Conservation (phyloP, 306 rosid genomes). For the Amphicarpaea edgeworthii region DNA sequence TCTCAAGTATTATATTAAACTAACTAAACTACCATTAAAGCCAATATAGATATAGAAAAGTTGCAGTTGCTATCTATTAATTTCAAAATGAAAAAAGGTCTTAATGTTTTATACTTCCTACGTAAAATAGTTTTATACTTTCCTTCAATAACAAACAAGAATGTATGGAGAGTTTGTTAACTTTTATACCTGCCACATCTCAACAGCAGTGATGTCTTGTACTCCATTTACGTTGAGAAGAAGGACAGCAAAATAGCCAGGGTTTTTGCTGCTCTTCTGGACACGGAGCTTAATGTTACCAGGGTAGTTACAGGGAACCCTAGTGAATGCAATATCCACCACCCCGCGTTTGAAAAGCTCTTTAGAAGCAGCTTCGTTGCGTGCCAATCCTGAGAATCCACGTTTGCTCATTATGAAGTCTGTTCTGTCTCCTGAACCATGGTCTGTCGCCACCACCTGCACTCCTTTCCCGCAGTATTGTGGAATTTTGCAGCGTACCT, state of each 20-base stretch:
- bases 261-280: conserved; percentile 63
- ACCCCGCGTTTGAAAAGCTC: conserved; percentile 39
- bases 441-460: conserved; percentile 48
- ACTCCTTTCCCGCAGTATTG: conserved; percentile 44
- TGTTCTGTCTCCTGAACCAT: conserved; percentile 56
- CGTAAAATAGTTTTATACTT: too few species aligned
- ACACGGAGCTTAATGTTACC: conserved; percentile 53
- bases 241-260: conserved; percentile 63
- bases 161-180: too few species aligned
- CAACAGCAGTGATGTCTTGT: conserved; percentile 60
- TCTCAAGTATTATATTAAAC: too few species aligned
- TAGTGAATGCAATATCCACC: conserved; percentile 46
- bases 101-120: too few species aligned
- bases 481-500: conserved; percentile 51
- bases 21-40: too few species aligned
- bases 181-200: conserved; percentile 53
- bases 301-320: conserved; percentile 55
- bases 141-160: too few species aligned
- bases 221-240: conserved; percentile 58
- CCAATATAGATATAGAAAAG: too few species aligned
- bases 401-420: conserved; percentile 55
- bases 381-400: conserved; percentile 43
- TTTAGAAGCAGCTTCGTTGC: neutral
- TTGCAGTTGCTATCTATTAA: too few species aligned
- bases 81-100: too few species aligned